Conservation (phyloP, 352 stramenopile species). For the Globisporangium lucens region DNA sequence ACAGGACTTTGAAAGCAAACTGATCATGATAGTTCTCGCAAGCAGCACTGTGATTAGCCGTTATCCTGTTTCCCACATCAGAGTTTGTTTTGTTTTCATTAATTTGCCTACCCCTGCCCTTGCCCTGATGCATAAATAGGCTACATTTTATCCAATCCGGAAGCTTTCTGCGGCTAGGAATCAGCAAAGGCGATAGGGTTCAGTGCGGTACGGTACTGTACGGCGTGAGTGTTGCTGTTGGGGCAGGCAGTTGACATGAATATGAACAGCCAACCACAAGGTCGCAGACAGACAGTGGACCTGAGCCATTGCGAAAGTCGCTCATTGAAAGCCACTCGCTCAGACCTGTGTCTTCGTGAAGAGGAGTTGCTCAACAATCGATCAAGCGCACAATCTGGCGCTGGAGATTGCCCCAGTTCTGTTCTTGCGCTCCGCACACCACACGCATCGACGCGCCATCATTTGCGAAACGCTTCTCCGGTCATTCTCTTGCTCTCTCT, state of each 20-base stretch:
- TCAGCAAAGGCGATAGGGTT: background rate
- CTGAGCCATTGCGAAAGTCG: background rate
- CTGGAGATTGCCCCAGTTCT: constrained; percentile 8
- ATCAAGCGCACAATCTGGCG: background rate
- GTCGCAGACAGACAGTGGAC: background rate
- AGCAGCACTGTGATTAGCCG: background rate
- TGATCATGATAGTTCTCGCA: no score
- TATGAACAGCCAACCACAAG: background rate
- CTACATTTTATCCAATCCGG: background rate
- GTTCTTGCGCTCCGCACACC: constrained; percentile 1
- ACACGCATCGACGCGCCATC: background rate
- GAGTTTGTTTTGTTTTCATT: background rate
- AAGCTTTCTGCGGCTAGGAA: background rate
- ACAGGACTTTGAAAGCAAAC: no score
- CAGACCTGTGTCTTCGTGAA: background rate
- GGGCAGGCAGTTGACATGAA: background rate
- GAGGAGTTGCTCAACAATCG: background rate
- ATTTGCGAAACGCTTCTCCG: background rate
- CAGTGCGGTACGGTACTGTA: background rate
- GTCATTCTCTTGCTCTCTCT: background rate
- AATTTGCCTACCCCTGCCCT: background rate
- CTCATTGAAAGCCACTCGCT: background rate
- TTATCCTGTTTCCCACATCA: background rate
- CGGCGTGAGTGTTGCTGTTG: background rate
- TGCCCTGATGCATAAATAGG: background rate